These are phyloP conservation scores for Gossypium turneri DNA, from an alignment of 345 rosid species.

Conservation along the genomic window DNA sequence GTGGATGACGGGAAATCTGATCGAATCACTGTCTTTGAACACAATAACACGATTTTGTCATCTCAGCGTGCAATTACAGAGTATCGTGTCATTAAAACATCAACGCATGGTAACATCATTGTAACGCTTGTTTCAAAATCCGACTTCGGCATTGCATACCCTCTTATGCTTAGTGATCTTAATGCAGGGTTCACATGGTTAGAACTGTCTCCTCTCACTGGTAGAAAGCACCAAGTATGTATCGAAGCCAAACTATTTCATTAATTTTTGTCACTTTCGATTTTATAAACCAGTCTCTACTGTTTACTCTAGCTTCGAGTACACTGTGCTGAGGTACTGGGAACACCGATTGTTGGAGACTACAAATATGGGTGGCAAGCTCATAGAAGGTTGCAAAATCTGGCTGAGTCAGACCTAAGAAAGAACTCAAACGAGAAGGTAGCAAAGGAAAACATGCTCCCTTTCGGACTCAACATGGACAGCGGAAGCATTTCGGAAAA, in stretches of 20 bases:
- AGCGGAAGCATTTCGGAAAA: constrained; percentile 65
- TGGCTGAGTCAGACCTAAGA: constrained; percentile 20
- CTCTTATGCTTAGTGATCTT: constrained; percentile 5
- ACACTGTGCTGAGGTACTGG: constrained; percentile 73
- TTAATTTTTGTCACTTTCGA: constrained; percentile 3
- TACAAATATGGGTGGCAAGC: constrained; percentile 88
- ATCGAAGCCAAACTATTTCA: constrained; percentile 1
- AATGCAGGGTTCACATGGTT: constrained; percentile 86
- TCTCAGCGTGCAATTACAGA: constrained; percentile 83
- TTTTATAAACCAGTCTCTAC: background rate
- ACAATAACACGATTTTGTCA: constrained; percentile 35
- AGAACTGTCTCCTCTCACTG: constrained; percentile 83
- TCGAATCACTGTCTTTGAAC: constrained; percentile 61
- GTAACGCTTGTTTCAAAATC: background rate
- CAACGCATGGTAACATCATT: constrained; percentile 49
- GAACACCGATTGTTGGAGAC: constrained; percentile 85
- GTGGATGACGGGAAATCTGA: constrained; percentile 91
- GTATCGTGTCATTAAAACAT: constrained; percentile 62
- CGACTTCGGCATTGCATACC: background rate
- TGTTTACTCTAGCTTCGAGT: constrained; percentile 69
- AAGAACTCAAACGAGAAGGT: constrained; percentile 16
- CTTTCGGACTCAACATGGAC: constrained; percentile 66
- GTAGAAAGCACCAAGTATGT: constrained; percentile 91
- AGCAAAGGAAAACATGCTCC: constrained; percentile 29
- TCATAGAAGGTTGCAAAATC: constrained; percentile 48